phyloP scores from a whole-genome alignment of 169 alveolate species.

The Eimeria sp. region DNA sequence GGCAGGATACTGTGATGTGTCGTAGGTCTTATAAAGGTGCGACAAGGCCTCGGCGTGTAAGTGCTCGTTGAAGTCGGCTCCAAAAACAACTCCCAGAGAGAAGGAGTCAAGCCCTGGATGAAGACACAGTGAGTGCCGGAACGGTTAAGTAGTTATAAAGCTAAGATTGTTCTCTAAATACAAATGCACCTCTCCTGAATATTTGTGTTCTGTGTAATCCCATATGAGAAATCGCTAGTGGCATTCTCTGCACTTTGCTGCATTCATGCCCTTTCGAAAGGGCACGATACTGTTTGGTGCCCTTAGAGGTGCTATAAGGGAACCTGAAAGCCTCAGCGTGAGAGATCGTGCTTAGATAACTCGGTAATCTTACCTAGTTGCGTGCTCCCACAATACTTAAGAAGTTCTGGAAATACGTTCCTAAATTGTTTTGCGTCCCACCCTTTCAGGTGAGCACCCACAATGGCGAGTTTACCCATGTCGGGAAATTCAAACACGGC shows the following conservation, averaged over 20 bases:
- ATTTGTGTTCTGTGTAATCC: not conserved
- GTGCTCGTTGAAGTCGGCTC: slow-evolving; percentile 57
- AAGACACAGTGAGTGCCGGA: not conserved
- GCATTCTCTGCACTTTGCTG: not conserved
- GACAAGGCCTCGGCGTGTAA: slow-evolving; percentile 6
- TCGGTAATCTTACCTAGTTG: not conserved
- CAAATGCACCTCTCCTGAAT: not conserved
- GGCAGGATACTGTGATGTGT: not conserved
- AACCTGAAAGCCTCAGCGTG: not conserved
- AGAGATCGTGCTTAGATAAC: not conserved
- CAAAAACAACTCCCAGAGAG: slow-evolving; percentile 29
- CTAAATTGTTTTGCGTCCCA: slow-evolving; percentile 26
- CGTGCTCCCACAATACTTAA: not conserved
- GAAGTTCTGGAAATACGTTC: not conserved
- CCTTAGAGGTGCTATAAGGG: not conserved
- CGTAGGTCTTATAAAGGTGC: not conserved
- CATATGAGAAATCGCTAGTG: not conserved
- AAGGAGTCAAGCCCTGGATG: slow-evolving; percentile 47
- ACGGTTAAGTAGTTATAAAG: not conserved
- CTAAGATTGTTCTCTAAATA: not conserved
- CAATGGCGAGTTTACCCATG: slow-evolving; percentile 22
- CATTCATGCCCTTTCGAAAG: not conserved
- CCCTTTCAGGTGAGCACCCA: slow-evolving; percentile 63
- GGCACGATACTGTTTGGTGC: not conserved
- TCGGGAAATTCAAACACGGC: not conserved